phyloP scores from a whole-genome alignment of 208 protist species.

The Trichomonas vaginalis region DNA sequence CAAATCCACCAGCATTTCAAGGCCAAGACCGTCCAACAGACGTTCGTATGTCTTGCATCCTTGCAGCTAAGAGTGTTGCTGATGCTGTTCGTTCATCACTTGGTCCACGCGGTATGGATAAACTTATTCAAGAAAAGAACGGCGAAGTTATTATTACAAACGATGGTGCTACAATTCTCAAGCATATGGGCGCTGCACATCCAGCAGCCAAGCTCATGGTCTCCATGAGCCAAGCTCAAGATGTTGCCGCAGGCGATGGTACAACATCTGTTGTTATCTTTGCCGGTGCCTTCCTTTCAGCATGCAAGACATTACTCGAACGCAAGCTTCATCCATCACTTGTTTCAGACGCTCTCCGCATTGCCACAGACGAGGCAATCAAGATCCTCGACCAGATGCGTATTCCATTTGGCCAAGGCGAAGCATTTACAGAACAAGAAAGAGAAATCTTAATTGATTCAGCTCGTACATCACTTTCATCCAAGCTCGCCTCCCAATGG shows the following conservation, averaged over 20 bases:
- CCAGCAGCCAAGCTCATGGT: conserved; percentile 94
- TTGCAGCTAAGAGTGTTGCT: conserved; percentile 57
- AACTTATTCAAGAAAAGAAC: conserved; percentile 56
- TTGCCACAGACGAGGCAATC: conserved; percentile 58
- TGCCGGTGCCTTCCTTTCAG: conserved; percentile 73
- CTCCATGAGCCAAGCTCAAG: conserved; percentile 88
- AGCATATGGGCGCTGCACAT: conserved; percentile 80
- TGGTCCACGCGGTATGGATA: conserved; percentile 97
- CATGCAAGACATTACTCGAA: conserved; percentile 65
- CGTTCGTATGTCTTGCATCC: conserved; percentile 29
- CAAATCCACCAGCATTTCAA: conserved; percentile 16
- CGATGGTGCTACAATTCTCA: conserved; percentile 97
- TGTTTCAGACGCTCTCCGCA: conserved; percentile 75
- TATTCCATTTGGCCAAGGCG: not conserved
- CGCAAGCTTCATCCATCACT: conserved; percentile 80
- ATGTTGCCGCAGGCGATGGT: conserved; percentile 97
- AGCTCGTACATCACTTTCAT: conserved; percentile 87
- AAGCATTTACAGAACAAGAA: conserved; percentile 4
- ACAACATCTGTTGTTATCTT: conserved; percentile 95
- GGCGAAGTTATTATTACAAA: conserved; percentile 95
- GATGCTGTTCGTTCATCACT: conserved; percentile 89
- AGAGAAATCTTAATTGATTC: conserved; percentile 44
- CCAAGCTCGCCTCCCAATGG: conserved; percentile 79
- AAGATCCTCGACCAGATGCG: conserved; percentile 37
- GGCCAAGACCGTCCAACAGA: conserved; percentile 26